Evolutionary conservation across 1,284 basidiomycete species (phyloP), one percentile per base, ranked within the genome.

Genomic region (Irpex sp.): DNA sequence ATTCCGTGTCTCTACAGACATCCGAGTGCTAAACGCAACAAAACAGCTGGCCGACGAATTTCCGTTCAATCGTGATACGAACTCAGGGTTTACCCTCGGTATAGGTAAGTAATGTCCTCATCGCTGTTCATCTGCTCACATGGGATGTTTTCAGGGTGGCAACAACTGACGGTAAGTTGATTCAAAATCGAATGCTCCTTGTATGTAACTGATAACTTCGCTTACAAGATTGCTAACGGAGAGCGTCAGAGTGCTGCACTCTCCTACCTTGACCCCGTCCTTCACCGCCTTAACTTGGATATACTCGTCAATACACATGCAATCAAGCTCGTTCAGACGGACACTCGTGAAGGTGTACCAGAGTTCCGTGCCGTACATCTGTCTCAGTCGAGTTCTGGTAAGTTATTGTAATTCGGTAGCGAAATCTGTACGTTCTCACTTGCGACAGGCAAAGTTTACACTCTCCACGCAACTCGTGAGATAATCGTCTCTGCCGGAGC

Each of bases 221-320:
- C 21, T 26, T 26, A 26, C 74, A 15, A 54, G 78, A 75, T 33
- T 79, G 76, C 74, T 60, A 70, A 8, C 74, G 77, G 64, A 63
- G 69, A 1, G 70, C 77, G 11, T 66, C 75, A 51, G 69, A 71
- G 15, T 64, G 68, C 69, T 3, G 68, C 69, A 7, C 66, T 67
- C 11, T 68, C 67, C 15, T 73, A 72, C 57, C 65, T 82, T 11
- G 67, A 67, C 0, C 69, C 72, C n/a, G 64, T 67, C 5, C 65
- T 74, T 7, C 64, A 63, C 37, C 67, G 78, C 9, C 66, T 72
- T 3, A 82, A 81, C 65, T 63, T 82, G 2, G 75, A 78, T 55
- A 71, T 82, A n/a, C 64, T 81, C 1, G 62, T 80, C 19, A 73
- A 78, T 53, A 72, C 77, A 1, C 75, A 74, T 39, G 80, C 77